These are phyloP conservation scores for Penicillium argentinense DNA, from an alignment of 495 filamentous ascomycete genomes.

Conservation along the genomic window DNA sequence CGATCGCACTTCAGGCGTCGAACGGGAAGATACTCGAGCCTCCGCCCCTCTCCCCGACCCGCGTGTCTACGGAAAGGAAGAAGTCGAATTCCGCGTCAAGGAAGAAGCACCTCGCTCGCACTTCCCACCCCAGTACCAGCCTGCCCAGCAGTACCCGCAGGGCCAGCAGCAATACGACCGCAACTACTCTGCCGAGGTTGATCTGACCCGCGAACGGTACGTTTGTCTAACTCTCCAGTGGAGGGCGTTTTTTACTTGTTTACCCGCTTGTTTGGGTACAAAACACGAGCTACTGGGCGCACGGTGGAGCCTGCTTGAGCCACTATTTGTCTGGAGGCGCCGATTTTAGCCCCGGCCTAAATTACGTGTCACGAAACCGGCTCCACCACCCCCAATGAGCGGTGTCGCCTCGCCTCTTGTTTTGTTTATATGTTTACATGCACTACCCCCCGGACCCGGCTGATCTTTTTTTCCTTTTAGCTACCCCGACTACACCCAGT, in stretches of 20 bases:
- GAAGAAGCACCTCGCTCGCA: constrained; percentile 54
- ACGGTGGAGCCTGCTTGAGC: constrained; percentile 8
- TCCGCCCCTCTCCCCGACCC: constrained; percentile 67
- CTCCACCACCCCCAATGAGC: constrained; percentile 32
- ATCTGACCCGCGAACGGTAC: constrained; percentile 57
- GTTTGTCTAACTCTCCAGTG: constrained; percentile 19
- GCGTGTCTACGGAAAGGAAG: constrained; percentile 73
- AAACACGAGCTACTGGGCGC: neutral
- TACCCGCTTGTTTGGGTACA: constrained; percentile 8
- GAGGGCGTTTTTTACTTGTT: constrained; percentile 12
- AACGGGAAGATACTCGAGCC: constrained; percentile 87
- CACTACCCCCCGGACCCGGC: constrained; percentile 14
- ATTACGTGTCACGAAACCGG: constrained; percentile 40
- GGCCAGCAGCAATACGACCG: constrained; percentile 11
- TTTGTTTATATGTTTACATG: constrained; percentile 35
- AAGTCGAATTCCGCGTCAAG: constrained; percentile 71
- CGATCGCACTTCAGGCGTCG: constrained; percentile 74
- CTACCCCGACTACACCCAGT: constrained; percentile 54
- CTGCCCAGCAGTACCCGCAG: neutral
- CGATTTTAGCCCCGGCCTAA: constrained; percentile 35
- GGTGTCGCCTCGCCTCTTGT: constrained; percentile 27
- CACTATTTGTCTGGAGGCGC: constrained; percentile 29
- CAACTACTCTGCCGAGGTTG: constrained; percentile 46
- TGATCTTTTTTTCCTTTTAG: constrained; percentile 35
- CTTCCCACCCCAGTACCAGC: constrained; percentile 2